Evolutionary conservation across 169 alveolate genomes (phyloP), one percentile per base, ranked within the genome.

Genomic region (Plasmodium sp.): DNA sequence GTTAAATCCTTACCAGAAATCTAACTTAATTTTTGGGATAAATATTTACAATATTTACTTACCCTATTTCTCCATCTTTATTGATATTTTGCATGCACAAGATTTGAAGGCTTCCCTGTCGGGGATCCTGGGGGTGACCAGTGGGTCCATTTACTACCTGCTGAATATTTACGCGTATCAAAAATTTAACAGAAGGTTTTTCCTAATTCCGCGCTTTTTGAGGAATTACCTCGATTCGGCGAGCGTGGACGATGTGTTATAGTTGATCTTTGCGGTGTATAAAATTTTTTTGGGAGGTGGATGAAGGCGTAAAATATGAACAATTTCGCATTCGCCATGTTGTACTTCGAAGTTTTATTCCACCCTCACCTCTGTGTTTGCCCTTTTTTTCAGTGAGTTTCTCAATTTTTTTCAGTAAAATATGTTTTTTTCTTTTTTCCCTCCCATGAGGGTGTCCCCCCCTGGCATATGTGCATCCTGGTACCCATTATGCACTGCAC

Each of bases 61-160:
- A 36, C 93, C 93, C 5, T 86, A 86, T 86, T 79, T 86, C n/a
- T 86, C 93, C 62, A 77, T 86, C 67, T 54, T 86, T 22, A 86
- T 86, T 58, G 93, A 86, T 86, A 86, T 86, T 77, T 75, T 86
- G 45, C 88, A 86, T 77, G 93, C 93, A 51, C 93, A 86, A 86
- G 51, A 54, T 77, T 86, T 86, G 67, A 86, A 86, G 16, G 93
- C 93, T 36, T 86, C 93, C n/a, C 33, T 86, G 62, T 86, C 93
- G 14, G 93, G 93, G 67, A 51, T 86, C 75, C 81, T 86, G 51
- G 93, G 93, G 9, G 82, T 86, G 62, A 86, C 85, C 67, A 86
- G 93, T 77, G 93, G 93, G 81, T 75, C 82, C 41, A 86, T 86
- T 75, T 86, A 86, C 80, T 86, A 86, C 71, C 34, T 86, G 75